Base-by-base conservation (phyloP, 129 eudicot genomes). In the Flaveria trinervia region DNA sequence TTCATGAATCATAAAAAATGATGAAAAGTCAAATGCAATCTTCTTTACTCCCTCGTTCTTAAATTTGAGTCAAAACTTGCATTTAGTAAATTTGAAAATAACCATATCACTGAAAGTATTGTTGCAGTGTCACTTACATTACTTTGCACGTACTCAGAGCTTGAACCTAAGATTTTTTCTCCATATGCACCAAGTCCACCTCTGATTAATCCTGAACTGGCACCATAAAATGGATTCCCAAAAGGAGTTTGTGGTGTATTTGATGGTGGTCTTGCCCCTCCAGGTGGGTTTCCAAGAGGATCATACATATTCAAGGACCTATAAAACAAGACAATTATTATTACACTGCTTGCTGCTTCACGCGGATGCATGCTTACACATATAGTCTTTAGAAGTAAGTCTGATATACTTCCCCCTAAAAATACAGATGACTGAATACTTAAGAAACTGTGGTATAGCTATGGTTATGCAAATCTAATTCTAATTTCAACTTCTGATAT, bases 181-280 rank as follows among this genome's bases (percentile, higher is more conserved):
- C 93, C 93, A 76, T 88, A 85, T 17, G 93, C 93, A 57, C 93
- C 89, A 25, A 88, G 85, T 65, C 93, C 93, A 73, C 93, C 86
- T 68, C 85, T 82, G 43, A 88, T 83, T 33, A 88, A 82, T 26
- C 93, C 93, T 39, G 93, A 88, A 36, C 93, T 83, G 68, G 93
- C 83, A 64, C 86, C 90, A 56, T 77, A 81, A 49, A 88, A 85
- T 20, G 90, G 79, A 81, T 81, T 86, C 61, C 90, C 93, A 70
- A 88, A 88, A 46, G 90, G 93, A 79, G 73, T 83, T 79, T 77
- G 89, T 30, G 84, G 92, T n/a, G 78, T 65, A 55, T 55, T 64
- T 2, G 73, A 23, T 17, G 93, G 83, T 56, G 70, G 86, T 81
- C 83, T 74, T 73, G 78, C 81, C 68, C 68, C 81, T n/a, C 88